Conservation (phyloP, 768 basidiomycete genomes). For the Chiua virens region DNA sequence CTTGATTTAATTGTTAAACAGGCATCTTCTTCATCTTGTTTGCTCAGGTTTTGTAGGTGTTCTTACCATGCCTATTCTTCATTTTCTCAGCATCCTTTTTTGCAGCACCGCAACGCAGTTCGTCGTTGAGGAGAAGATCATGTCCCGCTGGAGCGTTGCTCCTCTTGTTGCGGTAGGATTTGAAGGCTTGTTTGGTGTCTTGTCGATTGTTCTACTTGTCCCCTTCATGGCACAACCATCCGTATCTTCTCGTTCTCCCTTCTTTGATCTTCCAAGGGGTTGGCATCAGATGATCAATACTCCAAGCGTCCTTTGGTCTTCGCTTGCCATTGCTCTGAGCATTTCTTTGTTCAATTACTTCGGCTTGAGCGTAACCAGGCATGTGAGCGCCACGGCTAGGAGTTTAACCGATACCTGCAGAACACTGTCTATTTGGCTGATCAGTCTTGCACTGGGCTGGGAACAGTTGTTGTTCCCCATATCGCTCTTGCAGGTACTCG, state of each 20-base stretch:
- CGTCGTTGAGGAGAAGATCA: conserved; percentile 95
- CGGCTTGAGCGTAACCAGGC: conserved; percentile 87
- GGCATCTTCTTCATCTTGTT: conserved; percentile 91
- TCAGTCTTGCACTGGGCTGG: conserved; percentile 90
- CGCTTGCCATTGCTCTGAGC: conserved; percentile 68
- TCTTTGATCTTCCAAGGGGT: conserved; percentile 88
- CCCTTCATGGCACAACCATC: conserved; percentile 76
- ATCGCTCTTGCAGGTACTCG: conserved; percentile 77
- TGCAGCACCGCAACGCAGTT: conserved; percentile 86
- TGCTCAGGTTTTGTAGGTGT: conserved; percentile 85
- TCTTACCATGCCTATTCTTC: not conserved
- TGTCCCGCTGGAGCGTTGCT: conserved; percentile 81
- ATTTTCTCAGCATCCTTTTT: conserved; percentile 2
- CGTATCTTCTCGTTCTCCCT: conserved; percentile 59
- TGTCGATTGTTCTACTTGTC: conserved; percentile 76
- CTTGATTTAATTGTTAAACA: conserved; percentile 30
- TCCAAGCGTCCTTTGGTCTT: conserved; percentile 66
- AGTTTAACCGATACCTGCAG: conserved; percentile 93
- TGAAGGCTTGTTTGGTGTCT: conserved; percentile 88
- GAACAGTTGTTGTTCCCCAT: conserved; percentile 81
- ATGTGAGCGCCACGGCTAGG: conserved; percentile 90
- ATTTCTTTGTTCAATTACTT: conserved; percentile 89
- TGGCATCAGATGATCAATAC: conserved; percentile 87
- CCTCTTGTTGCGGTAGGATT: conserved; percentile 93
- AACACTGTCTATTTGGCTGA: conserved; percentile 93